Evolutionary conservation across 1,284 basidiomycete genomes (phyloP).

Genomic region (Microbotryomycetes sp.): DNA sequence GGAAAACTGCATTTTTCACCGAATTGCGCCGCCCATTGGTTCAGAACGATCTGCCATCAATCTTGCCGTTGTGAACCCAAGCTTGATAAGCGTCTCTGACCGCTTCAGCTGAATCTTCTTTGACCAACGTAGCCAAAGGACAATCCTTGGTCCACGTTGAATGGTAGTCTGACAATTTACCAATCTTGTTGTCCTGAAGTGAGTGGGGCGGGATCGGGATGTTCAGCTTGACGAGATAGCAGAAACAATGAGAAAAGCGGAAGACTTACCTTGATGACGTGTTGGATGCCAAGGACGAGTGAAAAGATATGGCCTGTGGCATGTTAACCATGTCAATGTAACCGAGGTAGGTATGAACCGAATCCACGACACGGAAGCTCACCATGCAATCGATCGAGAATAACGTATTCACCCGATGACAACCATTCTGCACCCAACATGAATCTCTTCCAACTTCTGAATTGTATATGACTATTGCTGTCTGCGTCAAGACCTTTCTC

Average conservation of each 20-base stretch:
- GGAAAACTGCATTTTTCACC: no score
- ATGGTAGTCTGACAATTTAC: neutral
- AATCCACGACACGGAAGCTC: no score
- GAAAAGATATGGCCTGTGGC: neutral
- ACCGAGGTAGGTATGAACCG: no score
- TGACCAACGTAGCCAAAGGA: neutral
- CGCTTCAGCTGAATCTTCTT: neutral
- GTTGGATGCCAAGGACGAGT: neutral
- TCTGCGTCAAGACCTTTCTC: neutral
- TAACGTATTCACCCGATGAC: neutral
- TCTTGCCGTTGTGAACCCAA: neutral
- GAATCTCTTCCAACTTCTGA: neutral
- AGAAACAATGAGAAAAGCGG: no score
- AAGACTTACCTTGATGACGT: no score
- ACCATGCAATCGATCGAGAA: neutral
- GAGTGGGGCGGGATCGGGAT: no score
- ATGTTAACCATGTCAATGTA: neutral
- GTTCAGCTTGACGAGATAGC: no score
- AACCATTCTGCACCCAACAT: neutral
- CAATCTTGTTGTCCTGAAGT: neutral
- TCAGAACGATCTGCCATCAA: neutral
- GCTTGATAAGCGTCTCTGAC: neutral
- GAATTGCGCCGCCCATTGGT: no score
- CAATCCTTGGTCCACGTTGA: neutral
- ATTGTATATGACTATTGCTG: neutral